Conservation (phyloP, 192 early-diverging fungal genomes). For the Haplosporangium gracile region DNA sequence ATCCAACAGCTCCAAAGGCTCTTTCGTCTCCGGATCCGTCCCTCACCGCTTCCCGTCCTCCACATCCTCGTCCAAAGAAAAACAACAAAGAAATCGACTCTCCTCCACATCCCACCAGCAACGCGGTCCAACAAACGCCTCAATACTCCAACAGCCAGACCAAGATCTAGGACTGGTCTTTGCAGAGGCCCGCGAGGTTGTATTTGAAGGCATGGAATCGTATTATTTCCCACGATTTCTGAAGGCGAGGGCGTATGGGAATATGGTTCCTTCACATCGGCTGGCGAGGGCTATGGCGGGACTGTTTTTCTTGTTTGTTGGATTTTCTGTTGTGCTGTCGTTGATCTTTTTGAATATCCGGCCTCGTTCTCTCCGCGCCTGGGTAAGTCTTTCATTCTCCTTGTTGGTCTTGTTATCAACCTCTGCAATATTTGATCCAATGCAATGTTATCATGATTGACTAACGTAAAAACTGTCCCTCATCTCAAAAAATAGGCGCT, state of each 20-base stretch:
- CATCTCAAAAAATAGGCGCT: constrained; percentile 10
- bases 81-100: not conserved
- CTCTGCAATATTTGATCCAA: too few species aligned
- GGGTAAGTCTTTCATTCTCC: constrained; percentile 48
- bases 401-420: not conserved
- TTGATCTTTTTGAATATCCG: constrained; percentile 67
- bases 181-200: constrained; percentile 67
- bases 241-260: constrained; percentile 66
- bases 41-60: not conserved
- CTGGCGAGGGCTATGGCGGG: constrained; percentile 62
- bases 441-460: not conserved
- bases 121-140: not conserved
- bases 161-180: constrained; percentile 59
- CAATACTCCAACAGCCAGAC: constrained; percentile 17
- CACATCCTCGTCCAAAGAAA: constrained; percentile 6
- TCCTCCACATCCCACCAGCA: not conserved
- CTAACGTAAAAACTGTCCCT: not conserved
- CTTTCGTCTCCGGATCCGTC: not conserved
- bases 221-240: constrained; percentile 71
- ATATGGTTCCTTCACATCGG: constrained; percentile 63
- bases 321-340: constrained; percentile 62
- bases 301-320: constrained; percentile 62
- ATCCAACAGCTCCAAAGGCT: not conserved
- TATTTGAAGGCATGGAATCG: constrained; percentile 65
- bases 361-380: constrained; percentile 60